Conservation (phyloP, 2,329 filamentous ascomycete genomes). For the Chaetomiaceae sp. region DNA sequence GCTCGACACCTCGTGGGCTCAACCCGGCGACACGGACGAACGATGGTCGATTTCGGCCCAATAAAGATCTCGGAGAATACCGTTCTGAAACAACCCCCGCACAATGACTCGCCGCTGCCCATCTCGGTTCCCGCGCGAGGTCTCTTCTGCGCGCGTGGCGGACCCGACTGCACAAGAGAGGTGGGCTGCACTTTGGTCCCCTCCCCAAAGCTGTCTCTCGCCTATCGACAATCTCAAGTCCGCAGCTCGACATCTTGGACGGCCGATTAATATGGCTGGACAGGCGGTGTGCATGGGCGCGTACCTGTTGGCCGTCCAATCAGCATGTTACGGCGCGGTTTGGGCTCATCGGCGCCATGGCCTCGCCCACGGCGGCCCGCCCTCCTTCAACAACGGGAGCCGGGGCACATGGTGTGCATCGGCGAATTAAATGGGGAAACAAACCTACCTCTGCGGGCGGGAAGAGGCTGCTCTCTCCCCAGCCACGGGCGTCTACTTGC, state of each 20-base stretch:
- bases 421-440: slow-evolving; percentile 7
- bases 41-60: neutral
- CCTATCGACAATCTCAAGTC: slow-evolving; percentile 7
- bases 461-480: neutral
- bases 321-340: slow-evolving; percentile 12
- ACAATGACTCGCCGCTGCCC: slow-evolving; percentile 1
- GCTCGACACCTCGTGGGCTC: neutral
- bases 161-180: neutral
- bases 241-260: slow-evolving; percentile 14
- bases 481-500: slow-evolving; percentile 1
- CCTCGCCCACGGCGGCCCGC: slow-evolving; percentile 16
- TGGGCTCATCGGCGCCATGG: slow-evolving; percentile 15
- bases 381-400: slow-evolving; percentile 17
- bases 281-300: slow-evolving; percentile 19
- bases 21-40: neutral
- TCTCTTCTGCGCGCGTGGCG: slow-evolving; percentile 2
- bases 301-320: slow-evolving; percentile 18
- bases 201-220: too few relatives aligned
- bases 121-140: neutral
- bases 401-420: slow-evolving; percentile 1
- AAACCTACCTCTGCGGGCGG: slow-evolving; percentile 6
- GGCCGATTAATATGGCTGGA: slow-evolving; percentile 15
- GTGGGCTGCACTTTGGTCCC: neutral
- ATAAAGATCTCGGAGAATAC: neutral
- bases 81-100: neutral